These are phyloP conservation scores for Cladobotryum mycophilum DNA, from an alignment of 2,329 filamentous ascomycete genomes.

Conservation along the genomic window DNA sequence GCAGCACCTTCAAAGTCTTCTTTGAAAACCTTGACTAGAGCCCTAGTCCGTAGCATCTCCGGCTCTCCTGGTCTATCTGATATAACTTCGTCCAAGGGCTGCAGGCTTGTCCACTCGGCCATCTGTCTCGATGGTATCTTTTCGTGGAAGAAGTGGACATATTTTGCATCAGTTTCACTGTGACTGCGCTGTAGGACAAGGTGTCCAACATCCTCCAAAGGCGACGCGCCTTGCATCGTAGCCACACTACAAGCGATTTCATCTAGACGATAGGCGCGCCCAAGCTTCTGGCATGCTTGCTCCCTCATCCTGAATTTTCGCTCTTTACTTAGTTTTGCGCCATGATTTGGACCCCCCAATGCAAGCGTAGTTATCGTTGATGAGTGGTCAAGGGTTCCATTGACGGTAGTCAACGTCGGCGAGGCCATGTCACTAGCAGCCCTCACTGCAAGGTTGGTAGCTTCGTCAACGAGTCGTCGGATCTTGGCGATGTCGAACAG, in stretches of 20 bases:
- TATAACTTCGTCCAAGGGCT: slow-evolving; percentile 62
- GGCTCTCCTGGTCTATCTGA: slow-evolving; percentile 55
- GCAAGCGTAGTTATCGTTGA: slow-evolving; percentile 17
- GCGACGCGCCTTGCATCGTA: slow-evolving; percentile 74
- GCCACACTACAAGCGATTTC: slow-evolving; percentile 79
- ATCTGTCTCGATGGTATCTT: slow-evolving; percentile 74
- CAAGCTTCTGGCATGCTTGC: slow-evolving; percentile 71
- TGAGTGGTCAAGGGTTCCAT: slow-evolving; percentile 31
- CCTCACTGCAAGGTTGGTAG: slow-evolving; percentile 68
- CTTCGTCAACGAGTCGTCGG: slow-evolving; percentile 71
- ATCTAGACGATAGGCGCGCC: slow-evolving; percentile 71
- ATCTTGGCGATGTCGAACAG: slow-evolving; percentile 84
- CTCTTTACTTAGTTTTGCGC: slow-evolving; percentile 66
- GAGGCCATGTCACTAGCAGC: slow-evolving; percentile 68
- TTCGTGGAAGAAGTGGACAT: slow-evolving; percentile 90
- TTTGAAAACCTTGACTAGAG: slow-evolving; percentile 69
- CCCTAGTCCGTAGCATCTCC: slow-evolving; percentile 65
- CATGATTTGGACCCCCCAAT: slow-evolving; percentile 45
- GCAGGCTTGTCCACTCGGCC: slow-evolving; percentile 63
- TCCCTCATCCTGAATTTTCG: slow-evolving; percentile 73
- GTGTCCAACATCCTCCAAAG: slow-evolving; percentile 68
- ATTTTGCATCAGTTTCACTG: slow-evolving; percentile 67
- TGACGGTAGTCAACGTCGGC: slow-evolving; percentile 51
- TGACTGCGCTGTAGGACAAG: slow-evolving; percentile 65
- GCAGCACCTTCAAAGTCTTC: slow-evolving; percentile 64